Evolutionary conservation across 2,329 filamentous ascomycete genomes (phyloP), one percentile per base, ranked within the genome.

Genomic region (Eutypa lata): DNA sequence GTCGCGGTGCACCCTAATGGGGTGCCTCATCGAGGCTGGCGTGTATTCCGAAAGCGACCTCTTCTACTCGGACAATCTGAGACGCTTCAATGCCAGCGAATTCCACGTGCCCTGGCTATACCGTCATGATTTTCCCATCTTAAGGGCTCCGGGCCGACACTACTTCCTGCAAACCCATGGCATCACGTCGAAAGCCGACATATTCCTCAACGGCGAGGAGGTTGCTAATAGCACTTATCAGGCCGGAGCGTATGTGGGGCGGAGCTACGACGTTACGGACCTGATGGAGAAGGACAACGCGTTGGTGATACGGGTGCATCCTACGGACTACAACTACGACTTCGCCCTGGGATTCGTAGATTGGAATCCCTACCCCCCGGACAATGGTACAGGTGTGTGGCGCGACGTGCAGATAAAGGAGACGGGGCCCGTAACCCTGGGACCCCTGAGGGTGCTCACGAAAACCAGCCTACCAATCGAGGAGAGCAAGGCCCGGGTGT

Each of bases 371-470:
- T 78, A 79, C 50, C 81, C 83, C 0, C 76, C 80, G 0, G 83
- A 87, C 61, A 85, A 86, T 46, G 83, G 83, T 2, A 84, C 82
- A 0, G 83, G 83, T 0, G 71, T 87, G 8, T 87, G 84, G 84
- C 73, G 84, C 5, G 71, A 85, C 42, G 71, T 87, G 1, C 74
- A 76, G 33, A 50, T 87, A 42, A 79, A 76, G 48, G 75, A 80
- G 62, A 84, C 79, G 0, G 82, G 83, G 0, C 63, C 78, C 0
- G 73, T 83, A 1, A 66, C 71, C 2, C 58, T 80, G 48, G 76
- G 72, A 0, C 65, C 76, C 0, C 57, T 80, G 21, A 72, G 77
- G 7, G 69, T 83, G 1, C 59, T 70, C 0, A 77, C 77, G 1
- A 65, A 77, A 42, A 73, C 76, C 14, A 63, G 63, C 10, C 53